These are phyloP conservation scores for Phytophthora idaei DNA, from an alignment of 352 stramenopile species.

Conservation along the genomic window DNA sequence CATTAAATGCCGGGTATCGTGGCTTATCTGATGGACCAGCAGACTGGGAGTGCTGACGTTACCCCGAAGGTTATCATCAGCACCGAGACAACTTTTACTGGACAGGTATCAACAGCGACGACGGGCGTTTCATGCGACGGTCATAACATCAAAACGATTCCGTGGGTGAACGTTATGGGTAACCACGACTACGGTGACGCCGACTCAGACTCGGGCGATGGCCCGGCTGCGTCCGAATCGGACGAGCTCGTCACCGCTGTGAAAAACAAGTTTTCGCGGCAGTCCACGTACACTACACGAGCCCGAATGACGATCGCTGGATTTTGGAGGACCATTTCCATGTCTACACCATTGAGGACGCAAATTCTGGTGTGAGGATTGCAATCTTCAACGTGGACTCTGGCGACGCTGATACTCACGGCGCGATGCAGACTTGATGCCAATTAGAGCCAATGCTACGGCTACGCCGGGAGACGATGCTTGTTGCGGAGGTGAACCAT, in stretches of 20 bases:
- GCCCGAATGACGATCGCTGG: conserved; percentile 56
- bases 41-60: conserved; percentile 38
- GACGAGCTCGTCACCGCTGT: conserved; percentile 33
- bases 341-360: conserved; percentile 47
- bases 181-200: conserved; percentile 70
- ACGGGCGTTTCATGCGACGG: conserved; percentile 43
- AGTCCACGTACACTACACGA: conserved; percentile 42
- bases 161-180: conserved; percentile 66
- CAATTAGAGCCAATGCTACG: conserved; percentile 45
- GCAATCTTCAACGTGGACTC: conserved; percentile 66
- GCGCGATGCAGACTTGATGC: conserved; percentile 51
- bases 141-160: conserved; percentile 47
- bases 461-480: conserved; percentile 46
- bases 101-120: conserved; percentile 53
- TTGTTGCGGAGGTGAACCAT: conserved; percentile 41
- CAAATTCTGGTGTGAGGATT: conserved; percentile 42
- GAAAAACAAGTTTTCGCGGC: conserved; percentile 50
- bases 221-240: conserved; percentile 27
- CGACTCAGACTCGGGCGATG: conserved; percentile 34
- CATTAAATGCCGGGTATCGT: conserved; percentile 61
- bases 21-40: conserved; percentile 58
- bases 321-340: conserved; percentile 59
- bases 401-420: conserved; percentile 54
- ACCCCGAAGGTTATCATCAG: conserved; percentile 58
- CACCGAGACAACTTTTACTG: conserved; percentile 41